phyloP scores from a whole-genome alignment of 2,329 filamentous ascomycete genomes.

The Lachnellula suecica region DNA sequence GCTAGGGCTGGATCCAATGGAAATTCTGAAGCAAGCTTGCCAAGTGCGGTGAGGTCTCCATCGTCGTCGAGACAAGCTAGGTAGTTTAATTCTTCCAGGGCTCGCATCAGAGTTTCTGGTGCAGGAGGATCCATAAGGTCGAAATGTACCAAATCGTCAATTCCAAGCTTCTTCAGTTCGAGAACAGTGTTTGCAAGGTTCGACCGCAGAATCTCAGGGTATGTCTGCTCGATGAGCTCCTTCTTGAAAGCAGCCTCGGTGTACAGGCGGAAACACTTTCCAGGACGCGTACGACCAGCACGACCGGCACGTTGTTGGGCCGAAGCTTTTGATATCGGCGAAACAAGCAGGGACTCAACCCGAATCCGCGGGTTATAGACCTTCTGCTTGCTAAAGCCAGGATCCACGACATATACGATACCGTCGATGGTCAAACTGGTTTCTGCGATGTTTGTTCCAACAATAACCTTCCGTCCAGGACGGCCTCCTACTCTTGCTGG shows the following conservation, averaged over 20 bases:
- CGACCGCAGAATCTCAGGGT: constrained; percentile 92
- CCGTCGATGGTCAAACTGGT: constrained; percentile 97
- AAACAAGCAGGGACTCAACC: constrained; percentile 95
- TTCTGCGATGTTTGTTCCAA: constrained; percentile 97
- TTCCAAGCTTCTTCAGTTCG: constrained; percentile 94
- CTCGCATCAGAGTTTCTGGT: constrained; percentile 97
- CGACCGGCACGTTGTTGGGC: constrained; percentile 97
- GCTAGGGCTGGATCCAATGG: constrained; percentile 91
- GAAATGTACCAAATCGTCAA: constrained; percentile 95
- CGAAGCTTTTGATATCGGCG: constrained; percentile 95
- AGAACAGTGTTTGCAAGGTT: constrained; percentile 94
- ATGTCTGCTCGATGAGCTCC: constrained; percentile 95
- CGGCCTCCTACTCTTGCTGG: constrained; percentile 72
- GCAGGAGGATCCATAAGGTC: constrained; percentile 98
- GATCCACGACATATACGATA: constrained; percentile 99
- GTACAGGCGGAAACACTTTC: constrained; percentile 97
- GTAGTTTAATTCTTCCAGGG: constrained; percentile 96
- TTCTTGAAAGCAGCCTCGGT: constrained; percentile 96
- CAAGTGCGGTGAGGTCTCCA: constrained; percentile 84
- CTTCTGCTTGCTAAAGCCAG: constrained; percentile 98
- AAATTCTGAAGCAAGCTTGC: constrained; percentile 88
- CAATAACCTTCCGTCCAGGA: constrained; percentile 89
- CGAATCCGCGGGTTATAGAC: constrained; percentile 97
- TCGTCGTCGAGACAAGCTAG: constrained; percentile 95
- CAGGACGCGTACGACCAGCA: constrained; percentile 96